Evolutionary conservation across 2,329 filamentous ascomycete species (phyloP).

Genomic region (Penicillium palitans): DNA sequence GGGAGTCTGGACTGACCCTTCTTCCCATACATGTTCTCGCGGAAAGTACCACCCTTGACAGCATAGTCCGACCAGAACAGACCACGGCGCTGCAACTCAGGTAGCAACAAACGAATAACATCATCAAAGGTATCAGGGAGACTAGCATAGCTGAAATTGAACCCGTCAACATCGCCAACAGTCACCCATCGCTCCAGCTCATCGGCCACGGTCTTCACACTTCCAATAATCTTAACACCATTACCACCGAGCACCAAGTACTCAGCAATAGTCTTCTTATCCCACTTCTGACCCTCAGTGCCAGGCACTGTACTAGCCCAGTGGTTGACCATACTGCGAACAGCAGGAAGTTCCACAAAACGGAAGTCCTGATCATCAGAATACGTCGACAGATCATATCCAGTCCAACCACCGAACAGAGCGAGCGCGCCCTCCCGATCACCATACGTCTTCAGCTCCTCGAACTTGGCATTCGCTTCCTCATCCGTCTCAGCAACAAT

Average conservation of each 20-base stretch:
- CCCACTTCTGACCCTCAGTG: conserved; percentile 42
- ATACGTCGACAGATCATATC: conserved; percentile 46
- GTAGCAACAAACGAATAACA: conserved; percentile 35
- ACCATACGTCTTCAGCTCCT: conserved; percentile 45
- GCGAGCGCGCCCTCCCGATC: conserved; percentile 48
- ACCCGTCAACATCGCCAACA: conserved; percentile 39
- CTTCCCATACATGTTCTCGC: conserved; percentile 42
- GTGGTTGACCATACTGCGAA: conserved; percentile 47
- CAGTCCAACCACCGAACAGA: conserved; percentile 51
- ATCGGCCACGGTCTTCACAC: conserved; percentile 39
- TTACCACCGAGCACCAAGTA: conserved; percentile 38
- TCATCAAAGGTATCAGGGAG: conserved; percentile 41
- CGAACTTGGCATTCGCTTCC: conserved; percentile 45
- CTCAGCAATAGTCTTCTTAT: conserved; percentile 38
- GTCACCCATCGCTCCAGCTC: conserved; percentile 40
- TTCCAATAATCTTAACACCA: conserved; percentile 39
- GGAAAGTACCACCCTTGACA: conserved; percentile 39
- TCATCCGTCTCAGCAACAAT: conserved; percentile 49
- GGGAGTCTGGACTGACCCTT: conserved; percentile 33
- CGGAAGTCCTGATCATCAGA: conserved; percentile 49
- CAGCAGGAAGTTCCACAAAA: conserved; percentile 44
- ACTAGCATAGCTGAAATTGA: conserved; percentile 38
- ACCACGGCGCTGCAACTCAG: conserved; percentile 37
- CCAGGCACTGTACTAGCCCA: conserved; percentile 48
- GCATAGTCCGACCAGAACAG: conserved; percentile 43